Evolutionary conservation across 2,329 filamentous ascomycete genomes (phyloP).

Genomic region (Exophiala sp.): DNA sequence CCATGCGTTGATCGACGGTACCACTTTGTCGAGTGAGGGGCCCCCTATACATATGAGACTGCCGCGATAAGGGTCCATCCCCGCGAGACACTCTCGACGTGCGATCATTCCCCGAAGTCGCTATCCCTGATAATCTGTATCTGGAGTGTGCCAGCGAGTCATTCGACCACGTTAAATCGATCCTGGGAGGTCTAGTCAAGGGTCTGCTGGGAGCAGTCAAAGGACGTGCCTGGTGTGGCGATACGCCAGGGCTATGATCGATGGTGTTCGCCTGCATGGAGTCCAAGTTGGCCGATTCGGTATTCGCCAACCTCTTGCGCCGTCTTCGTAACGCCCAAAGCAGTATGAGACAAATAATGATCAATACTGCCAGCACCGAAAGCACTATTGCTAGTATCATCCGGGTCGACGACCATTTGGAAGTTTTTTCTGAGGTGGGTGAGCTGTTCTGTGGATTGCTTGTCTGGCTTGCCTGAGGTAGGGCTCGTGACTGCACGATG

Average conservation of each 20-base stretch:
- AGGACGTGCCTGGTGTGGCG: background rate
- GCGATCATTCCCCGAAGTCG: constrained; percentile 30
- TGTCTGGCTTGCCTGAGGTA: constrained; percentile 5
- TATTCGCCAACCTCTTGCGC: background rate
- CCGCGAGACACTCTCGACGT: background rate
- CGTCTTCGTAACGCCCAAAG: constrained; percentile 7
- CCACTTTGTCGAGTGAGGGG: background rate
- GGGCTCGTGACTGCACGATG: background rate
- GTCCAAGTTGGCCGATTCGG: too few species aligned
- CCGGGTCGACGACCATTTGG: constrained; percentile 5
- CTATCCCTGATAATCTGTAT: constrained; percentile 6
- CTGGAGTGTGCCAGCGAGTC: constrained; percentile 14
- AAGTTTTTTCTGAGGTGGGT: background rate
- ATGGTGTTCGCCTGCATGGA: background rate
- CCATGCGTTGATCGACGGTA: constrained; percentile 26
- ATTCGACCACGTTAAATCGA: constrained; percentile 19
- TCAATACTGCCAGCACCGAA: constrained; percentile 5
- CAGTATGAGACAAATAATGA: constrained; percentile 7
- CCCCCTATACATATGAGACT: background rate
- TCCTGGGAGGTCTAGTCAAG: constrained; percentile 2
- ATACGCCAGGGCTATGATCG: background rate
- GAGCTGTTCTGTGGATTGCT: constrained; percentile 1
- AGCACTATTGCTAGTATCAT: constrained; percentile 14
- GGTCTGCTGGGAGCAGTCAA: background rate
- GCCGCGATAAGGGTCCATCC: background rate